Percentiles rank a stretch among this genome's conserved stretches.
Conservation (phyloP, 371 early-diverging fungal species). For the Mucor piriformis region DNA sequence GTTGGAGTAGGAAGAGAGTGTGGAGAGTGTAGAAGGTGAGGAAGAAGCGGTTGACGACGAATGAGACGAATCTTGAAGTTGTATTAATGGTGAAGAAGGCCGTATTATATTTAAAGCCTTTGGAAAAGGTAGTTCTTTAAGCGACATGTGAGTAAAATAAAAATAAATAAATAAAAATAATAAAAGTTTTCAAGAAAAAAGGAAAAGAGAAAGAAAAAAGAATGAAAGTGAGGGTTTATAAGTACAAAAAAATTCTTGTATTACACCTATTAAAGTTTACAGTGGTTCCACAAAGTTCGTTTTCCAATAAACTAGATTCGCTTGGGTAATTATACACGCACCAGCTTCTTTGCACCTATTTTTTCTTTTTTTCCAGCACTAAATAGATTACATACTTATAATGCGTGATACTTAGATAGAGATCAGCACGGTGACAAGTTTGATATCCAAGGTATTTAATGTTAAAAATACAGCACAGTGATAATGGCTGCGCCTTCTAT, state of each 20-base stretch:
- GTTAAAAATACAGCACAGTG: no score
- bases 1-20: slow-evolving; percentile 14
- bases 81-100: slow-evolving; percentile 25
- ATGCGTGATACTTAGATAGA: no score
- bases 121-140: slow-evolving; percentile 29
- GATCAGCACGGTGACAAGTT: no score
- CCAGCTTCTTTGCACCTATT: no score
- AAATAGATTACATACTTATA: no score
- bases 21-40: slow-evolving; percentile 29
- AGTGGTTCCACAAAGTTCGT: no score
- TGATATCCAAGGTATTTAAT: no score
- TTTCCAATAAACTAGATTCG: no score
- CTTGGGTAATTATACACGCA: no score
- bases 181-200: slow-evolving; percentile 7
- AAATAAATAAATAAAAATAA: slow-evolving; percentile 6
- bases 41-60: slow-evolving; percentile 31
- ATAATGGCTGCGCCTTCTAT: no score
- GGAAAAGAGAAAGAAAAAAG: slow-evolving; percentile 1
- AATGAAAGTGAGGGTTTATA: background rate
- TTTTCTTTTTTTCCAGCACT: no score
- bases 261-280: background rate
- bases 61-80: slow-evolving; percentile 19
- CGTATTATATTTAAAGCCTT: slow-evolving; percentile 41
- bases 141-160: slow-evolving; percentile 18
- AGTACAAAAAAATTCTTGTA: background rate